A percentile compares a stretch with the other conserved stretches of the same genome.
Evolutionary conservation across 768 basidiomycete species (phyloP).

Genomic region (Paxillus rubicundulus): DNA sequence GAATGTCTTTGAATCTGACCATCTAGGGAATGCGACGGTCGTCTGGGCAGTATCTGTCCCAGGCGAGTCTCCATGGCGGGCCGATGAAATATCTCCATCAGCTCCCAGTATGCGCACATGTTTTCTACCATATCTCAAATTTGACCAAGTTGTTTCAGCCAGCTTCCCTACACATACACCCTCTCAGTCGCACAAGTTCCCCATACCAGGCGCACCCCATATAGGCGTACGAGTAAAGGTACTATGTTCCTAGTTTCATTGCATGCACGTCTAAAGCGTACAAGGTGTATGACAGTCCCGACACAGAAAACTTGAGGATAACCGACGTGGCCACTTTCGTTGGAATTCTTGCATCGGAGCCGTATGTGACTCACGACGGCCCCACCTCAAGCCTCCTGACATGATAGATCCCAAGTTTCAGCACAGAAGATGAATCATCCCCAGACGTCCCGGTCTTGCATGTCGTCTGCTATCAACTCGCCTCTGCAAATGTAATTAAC

Average conservation of each 20-base stretch:
- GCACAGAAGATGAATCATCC: conserved; percentile 36
- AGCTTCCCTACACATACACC: conserved; percentile 25
- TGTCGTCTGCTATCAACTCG: conserved; percentile 47
- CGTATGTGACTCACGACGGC: conserved; percentile 43
- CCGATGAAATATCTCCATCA: conserved; percentile 28
- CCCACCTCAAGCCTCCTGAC: conserved; percentile 13
- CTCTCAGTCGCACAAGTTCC: conserved; percentile 60
- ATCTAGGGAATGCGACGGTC: conserved; percentile 59
- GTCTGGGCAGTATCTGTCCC: conserved; percentile 78
- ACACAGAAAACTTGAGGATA: conserved; percentile 47
- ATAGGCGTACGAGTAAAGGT: conserved; percentile 77
- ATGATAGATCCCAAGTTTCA: conserved; percentile 28
- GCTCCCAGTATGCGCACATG: conserved; percentile 16
- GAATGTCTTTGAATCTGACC: conserved; percentile 39
- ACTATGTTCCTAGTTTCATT: not conserved
- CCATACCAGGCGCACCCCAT: conserved; percentile 50
- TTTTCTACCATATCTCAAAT: not conserved
- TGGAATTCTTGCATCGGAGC: conserved; percentile 67
- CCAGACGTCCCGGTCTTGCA: conserved; percentile 62
- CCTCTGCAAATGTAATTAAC: not conserved
- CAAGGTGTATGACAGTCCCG: conserved; percentile 58
- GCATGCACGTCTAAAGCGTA: conserved; percentile 3
- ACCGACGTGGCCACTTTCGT: conserved; percentile 69
- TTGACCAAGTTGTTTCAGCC: conserved; percentile 12
- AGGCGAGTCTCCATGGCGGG: conserved; percentile 60